Evolutionary conservation across 495 filamentous ascomycete species (phyloP), one percentile per base, ranked within the genome.

Genomic region (Lindgomyces ingoldianus): DNA sequence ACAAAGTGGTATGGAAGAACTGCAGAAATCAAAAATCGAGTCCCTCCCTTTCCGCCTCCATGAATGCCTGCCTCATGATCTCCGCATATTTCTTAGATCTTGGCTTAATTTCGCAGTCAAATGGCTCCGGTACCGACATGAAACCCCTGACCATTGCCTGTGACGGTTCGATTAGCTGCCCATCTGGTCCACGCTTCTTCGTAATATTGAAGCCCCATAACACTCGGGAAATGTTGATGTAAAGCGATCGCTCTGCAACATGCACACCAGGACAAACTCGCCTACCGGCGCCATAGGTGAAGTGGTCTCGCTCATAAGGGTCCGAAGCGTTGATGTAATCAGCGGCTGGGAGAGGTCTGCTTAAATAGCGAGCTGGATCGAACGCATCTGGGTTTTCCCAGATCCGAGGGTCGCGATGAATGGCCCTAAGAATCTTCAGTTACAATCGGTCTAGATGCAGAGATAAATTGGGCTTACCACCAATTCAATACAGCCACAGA

Each of bases 41-140:
- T 1, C 68, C 64, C 55, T 64, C 68, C 64, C 51, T 58, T 33
- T 71, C 59, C 50, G 64, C 68, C 55, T 64, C 26, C 42, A 22
- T 33, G 44, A 62, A 71, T n/a, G 18, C 53, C 24, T 68, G 51
- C 47, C 54, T 60, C 29, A 68, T 72, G 25, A 79, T 53, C 62
- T 64, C 57, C 26, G 72, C 72, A 56, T 76, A 74, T 14, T 71
- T 71, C 22, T 70, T 26, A 14, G 69, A 73, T 42, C 78, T 71
- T 18, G 73, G 72, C 46, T 33, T 72, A 56, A 78, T 77, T 16
- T 64, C 42, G 27, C 57, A 72, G 27, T 72, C 73, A 58, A 75
- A 80, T 6, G 66, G 62, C 39, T 49, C 45, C 1, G 77, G 75
- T 36, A 76, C 73, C 25, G 70, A 72, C 53, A 78, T 69, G 49